Percentiles rank a stretch among this genome's conserved stretches.
Evolutionary conservation across 345 rosid genomes (phyloP).

Genomic region (Iberis pinnata): DNA sequence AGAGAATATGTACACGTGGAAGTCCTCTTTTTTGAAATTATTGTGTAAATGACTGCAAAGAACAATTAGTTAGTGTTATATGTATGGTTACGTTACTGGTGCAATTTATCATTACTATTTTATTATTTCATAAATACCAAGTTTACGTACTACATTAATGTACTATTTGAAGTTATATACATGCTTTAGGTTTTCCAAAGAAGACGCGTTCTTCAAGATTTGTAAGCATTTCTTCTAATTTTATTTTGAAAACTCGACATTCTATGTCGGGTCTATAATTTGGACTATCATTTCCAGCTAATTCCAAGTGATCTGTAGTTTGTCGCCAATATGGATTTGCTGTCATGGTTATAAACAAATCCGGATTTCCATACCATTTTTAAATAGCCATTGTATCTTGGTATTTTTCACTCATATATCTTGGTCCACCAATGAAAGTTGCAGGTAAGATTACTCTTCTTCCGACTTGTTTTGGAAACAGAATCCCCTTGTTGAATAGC

Average conservation of each 20-base stretch:
- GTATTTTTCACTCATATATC: neutral
- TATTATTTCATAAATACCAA: no score
- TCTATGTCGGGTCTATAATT: neutral
- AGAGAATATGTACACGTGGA: no score
- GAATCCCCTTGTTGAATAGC: no score
- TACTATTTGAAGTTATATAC: neutral
- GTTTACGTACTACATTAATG: no score
- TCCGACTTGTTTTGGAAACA: no score
- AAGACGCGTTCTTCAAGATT: neutral
- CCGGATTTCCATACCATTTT: neutral
- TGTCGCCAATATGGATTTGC: neutral
- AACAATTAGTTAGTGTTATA: no score
- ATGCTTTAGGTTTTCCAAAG: neutral
- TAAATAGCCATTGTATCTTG: neutral
- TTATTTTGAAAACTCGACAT: neutral
- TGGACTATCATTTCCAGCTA: neutral
- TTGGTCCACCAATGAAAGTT: neutral
- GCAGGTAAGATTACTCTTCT: neutral
- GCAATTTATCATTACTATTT: no score
- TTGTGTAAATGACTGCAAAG: no score
- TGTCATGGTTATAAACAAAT: neutral
- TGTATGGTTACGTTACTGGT: no score
- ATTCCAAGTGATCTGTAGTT: neutral
- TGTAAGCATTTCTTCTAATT: neutral
- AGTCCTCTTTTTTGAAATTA: no score